Evolutionary conservation across 495 filamentous ascomycete genomes (phyloP).

Genomic region (Podospora comata): DNA sequence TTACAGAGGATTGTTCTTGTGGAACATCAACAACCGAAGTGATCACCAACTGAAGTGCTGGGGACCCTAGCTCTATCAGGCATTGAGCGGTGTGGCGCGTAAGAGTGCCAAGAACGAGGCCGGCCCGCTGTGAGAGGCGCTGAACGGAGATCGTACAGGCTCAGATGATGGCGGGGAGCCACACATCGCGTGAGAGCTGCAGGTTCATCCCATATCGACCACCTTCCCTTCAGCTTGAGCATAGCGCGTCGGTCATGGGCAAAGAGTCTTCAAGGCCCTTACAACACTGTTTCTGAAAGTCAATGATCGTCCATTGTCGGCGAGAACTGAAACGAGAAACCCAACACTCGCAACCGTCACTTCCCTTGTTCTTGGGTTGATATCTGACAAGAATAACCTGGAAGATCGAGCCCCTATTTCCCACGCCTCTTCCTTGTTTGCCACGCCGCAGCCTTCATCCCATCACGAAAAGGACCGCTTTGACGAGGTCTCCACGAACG

Average conservation of each 20-base stretch:
- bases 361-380: not conserved
- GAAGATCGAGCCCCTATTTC: not conserved
- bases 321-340: not conserved
- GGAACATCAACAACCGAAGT: not conserved
- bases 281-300: not conserved
- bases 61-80: conserved; percentile 4
- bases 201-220: not conserved
- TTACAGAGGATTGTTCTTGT: not conserved
- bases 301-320: no score
- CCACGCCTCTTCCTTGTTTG: not conserved
- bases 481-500: not conserved
- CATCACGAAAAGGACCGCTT: not conserved
- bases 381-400: not conserved
- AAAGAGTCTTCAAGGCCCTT: not conserved
- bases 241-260: not conserved
- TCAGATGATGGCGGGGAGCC: not conserved
- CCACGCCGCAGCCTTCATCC: conserved; percentile 4
- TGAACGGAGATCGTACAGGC: not conserved
- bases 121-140: conserved; percentile 1
- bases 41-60: not conserved
- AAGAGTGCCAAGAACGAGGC: not conserved
- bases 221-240: not conserved
- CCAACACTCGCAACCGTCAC: not conserved
- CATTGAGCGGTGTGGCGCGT: not conserved
- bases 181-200: conserved; percentile 1